Evolutionary conservation across 2,329 filamentous ascomycete species (phyloP).

Genomic region (Didymellaceae sp.): DNA sequence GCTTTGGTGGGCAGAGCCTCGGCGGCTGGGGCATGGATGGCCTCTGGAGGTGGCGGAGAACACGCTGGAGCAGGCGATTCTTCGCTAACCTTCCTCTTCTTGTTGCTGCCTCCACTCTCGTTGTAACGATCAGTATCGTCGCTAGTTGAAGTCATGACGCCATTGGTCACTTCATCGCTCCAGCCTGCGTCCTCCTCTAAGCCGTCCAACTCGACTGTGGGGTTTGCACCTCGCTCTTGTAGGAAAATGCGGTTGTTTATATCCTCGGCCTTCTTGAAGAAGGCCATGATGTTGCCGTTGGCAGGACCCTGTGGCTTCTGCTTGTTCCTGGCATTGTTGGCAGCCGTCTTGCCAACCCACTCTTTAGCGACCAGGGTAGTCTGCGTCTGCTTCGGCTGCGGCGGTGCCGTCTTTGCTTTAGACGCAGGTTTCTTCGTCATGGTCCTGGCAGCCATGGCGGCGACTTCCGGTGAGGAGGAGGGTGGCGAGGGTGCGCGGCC

Average conservation of each 20-base stretch:
- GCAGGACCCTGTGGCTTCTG: conserved; percentile 48
- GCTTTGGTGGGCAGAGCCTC: conserved; percentile 7
- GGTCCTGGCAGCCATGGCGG: conserved; percentile 34
- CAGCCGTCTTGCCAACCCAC: conserved; percentile 42
- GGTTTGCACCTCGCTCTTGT: conserved; percentile 37
- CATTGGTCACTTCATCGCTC: conserved; percentile 35
- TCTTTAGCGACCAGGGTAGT: conserved; percentile 43
- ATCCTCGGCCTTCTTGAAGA: conserved; percentile 61
- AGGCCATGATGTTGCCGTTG: conserved; percentile 61
- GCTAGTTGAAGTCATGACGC: conserved; percentile 27
- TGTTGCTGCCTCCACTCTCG: conserved; percentile 51
- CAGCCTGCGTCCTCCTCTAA: conserved; percentile 39
- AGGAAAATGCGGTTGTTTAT: conserved; percentile 48
- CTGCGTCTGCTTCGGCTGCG: conserved; percentile 38
- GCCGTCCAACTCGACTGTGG: conserved; percentile 27
- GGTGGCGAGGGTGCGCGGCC: conserved; percentile 63
- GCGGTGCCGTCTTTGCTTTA: conserved; percentile 21
- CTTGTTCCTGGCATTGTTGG: conserved; percentile 43
- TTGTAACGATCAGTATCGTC: conserved; percentile 48
- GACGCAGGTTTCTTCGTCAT: conserved; percentile 28
- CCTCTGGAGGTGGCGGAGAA: conserved; percentile 34
- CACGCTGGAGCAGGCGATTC: conserved; percentile 51
- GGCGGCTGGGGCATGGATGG: conserved; percentile 5
- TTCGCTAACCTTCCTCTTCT: conserved; percentile 49
- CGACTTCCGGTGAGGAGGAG: conserved; percentile 23